phyloP scores from a whole-genome alignment of 805 yeast species.

The Candida vartiovaarae region DNA sequence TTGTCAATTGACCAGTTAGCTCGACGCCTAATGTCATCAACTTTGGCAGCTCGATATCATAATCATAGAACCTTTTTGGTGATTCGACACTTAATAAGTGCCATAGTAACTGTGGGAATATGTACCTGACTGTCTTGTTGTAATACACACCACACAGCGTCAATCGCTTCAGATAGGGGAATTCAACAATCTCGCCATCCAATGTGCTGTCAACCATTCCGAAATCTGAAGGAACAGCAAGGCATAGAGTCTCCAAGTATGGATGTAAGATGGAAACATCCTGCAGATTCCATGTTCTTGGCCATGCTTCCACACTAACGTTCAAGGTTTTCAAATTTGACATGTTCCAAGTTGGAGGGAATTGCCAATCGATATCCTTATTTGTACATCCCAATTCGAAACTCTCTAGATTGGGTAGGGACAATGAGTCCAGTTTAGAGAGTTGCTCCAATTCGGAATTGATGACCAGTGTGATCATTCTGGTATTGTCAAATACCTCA shows the following conservation, averaged over 20 bases:
- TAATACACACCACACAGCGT: constrained; percentile 1
- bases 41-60: background rate
- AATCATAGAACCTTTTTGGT: background rate
- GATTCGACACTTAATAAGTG: background rate
- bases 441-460: background rate
- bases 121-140: background rate
- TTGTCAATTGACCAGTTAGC: background rate
- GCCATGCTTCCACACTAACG: constrained; percentile 1
- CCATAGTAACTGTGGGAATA: background rate
- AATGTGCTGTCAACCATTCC: constrained; percentile 1
- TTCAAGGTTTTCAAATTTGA: background rate
- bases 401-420: background rate
- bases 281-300: background rate
- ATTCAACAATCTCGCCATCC: background rate
- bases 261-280: background rate
- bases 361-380: background rate
- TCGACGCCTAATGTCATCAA: background rate
- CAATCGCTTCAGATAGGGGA: background rate
- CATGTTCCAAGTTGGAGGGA: constrained; percentile 2
- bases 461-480: background rate
- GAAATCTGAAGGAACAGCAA: background rate
- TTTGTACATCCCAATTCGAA: background rate
- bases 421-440: background rate
- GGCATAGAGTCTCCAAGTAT: background rate
- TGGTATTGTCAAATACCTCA: background rate